Conservation (phyloP, 2,329 filamentous ascomycete species). For the Verticillium nubilum region DNA sequence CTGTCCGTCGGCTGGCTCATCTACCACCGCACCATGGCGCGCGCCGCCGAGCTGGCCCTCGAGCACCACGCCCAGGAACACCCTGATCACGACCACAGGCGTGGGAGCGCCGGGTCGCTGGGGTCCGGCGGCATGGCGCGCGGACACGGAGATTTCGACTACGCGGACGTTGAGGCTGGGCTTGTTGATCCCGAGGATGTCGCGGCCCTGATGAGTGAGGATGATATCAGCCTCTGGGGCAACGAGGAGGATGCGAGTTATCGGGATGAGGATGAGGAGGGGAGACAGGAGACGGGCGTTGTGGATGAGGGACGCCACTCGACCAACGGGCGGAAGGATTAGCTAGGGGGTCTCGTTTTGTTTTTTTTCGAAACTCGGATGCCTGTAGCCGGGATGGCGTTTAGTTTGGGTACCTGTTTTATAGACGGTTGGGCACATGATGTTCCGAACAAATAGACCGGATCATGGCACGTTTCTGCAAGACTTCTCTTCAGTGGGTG, state of each 20-base stretch:
- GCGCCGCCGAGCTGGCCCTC: constrained; percentile 51
- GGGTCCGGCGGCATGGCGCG: constrained; percentile 3
- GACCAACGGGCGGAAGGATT: constrained; percentile 2
- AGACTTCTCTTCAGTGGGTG: not conserved
- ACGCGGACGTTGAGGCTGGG: constrained; percentile 39
- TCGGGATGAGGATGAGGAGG: constrained; percentile 18
- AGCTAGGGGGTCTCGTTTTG: not conserved
- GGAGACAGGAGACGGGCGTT: constrained; percentile 2
- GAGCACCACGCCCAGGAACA: constrained; percentile 34
- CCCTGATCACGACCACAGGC: constrained; percentile 13
- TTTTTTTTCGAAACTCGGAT: too few species aligned
- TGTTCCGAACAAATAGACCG: too few species aligned
- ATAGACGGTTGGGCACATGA: too few species aligned
- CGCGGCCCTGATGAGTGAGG: constrained; percentile 51
- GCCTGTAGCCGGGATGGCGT: too few species aligned
- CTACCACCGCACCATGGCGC: constrained; percentile 65
- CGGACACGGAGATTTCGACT: constrained; percentile 19
- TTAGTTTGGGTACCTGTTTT: too few species aligned
- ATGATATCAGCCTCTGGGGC: constrained; percentile 54
- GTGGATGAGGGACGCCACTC: not conserved
- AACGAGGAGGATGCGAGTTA: constrained; percentile 23
- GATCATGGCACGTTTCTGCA: not conserved
- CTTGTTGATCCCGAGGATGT: constrained; percentile 42
- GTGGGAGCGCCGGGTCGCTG: not conserved
- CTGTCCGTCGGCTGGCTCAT: constrained; percentile 76